Base-by-base conservation (phyloP, 768 basidiomycete genomes). In the Aureoboletus auriporus region DNA sequence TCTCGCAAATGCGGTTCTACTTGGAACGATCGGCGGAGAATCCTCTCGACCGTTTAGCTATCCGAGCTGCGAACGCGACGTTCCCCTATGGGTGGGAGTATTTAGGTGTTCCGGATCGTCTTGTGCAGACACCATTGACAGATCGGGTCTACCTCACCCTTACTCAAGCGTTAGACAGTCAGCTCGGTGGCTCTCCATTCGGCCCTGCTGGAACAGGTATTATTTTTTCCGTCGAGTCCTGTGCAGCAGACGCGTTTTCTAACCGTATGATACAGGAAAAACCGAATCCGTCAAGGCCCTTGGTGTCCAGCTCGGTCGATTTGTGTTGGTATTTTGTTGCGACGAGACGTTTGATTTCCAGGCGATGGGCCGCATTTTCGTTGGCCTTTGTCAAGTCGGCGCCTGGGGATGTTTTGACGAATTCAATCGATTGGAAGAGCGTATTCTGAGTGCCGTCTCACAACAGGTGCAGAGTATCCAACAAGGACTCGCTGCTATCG, bases 61-160 rank as follows among this genome's bases (percentile, higher is more conserved):
- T 98, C 55, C 82, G 79, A 50, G 86, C 88, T 49, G 96, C 96
- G 14, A 89, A 95, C 69, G 93, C 94, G 4, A 75, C 77, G 2
- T 98, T 98, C 79, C 86, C 89, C 6, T 98, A 99, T 59, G 96
- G 96, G 14, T 99, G 92, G 92, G 96, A 99, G 67, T 99, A 99
- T 65, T 79, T 99, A 17, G 96, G 96, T 47, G 93, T 98, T 17
- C 85, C 93, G 1, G 96, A 99, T 68, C 84, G 93, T 53, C 82
- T 99, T 35, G 96, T 99, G 17, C 96, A 99, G 68, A 99, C 96
- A 2, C 96, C 96, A 0, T 77, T 99, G 47, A 99, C 96, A 14
- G 96, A 99, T 66, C 80, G 92, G 46, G 95, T 95, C 45, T 99
- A 98, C 69, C 78, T 98, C 43, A 98, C 96, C 0, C 69, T 99